A percentile compares a stretch with the other conserved stretches of the same genome.
These are phyloP conservation scores for Candida ipomoeae DNA, from an alignment of 805 yeast species.

Conservation along the genomic window DNA sequence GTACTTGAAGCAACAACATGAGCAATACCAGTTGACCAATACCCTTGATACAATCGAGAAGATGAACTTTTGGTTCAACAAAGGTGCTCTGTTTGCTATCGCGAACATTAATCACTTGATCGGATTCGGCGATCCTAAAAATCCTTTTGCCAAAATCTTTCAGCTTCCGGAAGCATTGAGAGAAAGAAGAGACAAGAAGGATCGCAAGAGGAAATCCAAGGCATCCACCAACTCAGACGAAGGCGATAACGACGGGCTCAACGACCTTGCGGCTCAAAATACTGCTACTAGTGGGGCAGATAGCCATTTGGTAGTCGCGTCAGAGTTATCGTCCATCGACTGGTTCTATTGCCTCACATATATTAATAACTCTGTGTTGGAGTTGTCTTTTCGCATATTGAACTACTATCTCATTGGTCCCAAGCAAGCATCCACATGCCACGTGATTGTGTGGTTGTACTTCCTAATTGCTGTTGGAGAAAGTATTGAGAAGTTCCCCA, in stretches of 20 bases:
- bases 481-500: slow-evolving; percentile 45
- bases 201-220: slow-evolving; percentile 49
- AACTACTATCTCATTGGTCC: slow-evolving; percentile 69
- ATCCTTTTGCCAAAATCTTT: slow-evolving; percentile 74
- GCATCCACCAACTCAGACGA: slow-evolving; percentile 12
- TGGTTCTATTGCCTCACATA: slow-evolving; percentile 58
- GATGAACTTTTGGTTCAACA: slow-evolving; percentile 69
- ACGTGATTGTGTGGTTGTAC: slow-evolving; percentile 72
- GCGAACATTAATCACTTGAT: slow-evolving; percentile 70
- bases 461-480: slow-evolving; percentile 63
- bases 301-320: slow-evolving; percentile 29
- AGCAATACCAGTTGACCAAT: slow-evolving; percentile 23
- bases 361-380: slow-evolving; percentile 60
- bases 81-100: slow-evolving; percentile 70
- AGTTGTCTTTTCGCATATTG: slow-evolving; percentile 64
- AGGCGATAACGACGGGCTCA: slow-evolving; percentile 16
- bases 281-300: slow-evolving; percentile 22
- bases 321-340: slow-evolving; percentile 34
- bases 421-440: slow-evolving; percentile 64
- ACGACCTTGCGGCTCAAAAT: slow-evolving; percentile 4
- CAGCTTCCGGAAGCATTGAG: slow-evolving; percentile 67
- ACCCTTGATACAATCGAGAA: slow-evolving; percentile 37
- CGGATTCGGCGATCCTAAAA: slow-evolving; percentile 72
- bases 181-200: slow-evolving; percentile 69
- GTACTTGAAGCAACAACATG: slow-evolving; percentile 27